Conservation (phyloP, 2,329 filamentous ascomycete genomes). For the Sphaceloma murrayae region DNA sequence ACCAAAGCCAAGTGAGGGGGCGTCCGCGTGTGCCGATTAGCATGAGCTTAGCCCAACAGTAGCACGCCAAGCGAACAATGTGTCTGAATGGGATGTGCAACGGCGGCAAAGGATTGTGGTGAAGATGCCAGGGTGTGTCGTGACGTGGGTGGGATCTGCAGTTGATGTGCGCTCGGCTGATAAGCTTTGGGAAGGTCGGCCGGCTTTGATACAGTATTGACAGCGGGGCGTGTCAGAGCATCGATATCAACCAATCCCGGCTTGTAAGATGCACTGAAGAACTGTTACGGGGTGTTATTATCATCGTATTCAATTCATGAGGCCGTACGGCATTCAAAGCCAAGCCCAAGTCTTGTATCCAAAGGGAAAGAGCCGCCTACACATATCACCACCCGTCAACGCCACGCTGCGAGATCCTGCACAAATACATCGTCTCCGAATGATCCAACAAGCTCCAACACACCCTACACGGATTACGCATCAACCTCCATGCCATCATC, state of each 20-base stretch:
- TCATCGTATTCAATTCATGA: conserved; percentile 10
- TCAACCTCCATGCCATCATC: conserved; percentile 11
- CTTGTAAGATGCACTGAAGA: not conserved
- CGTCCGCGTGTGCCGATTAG: not conserved
- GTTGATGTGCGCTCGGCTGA: conserved; percentile 8
- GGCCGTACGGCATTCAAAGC: not conserved
- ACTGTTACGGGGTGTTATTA: too few relatives aligned
- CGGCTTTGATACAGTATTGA: conserved; percentile 11
- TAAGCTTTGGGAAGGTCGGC: conserved; percentile 12
- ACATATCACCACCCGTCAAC: not conserved
- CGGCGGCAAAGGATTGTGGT: not conserved
- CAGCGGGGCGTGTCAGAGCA: not conserved
- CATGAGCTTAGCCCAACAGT: not conserved
- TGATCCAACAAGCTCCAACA: not conserved
- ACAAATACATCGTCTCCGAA: not conserved
- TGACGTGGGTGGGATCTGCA: conserved; percentile 9
- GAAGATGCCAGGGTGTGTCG: not conserved
- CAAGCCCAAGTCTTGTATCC: not conserved
- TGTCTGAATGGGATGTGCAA: not conserved
- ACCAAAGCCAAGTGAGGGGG: conserved; percentile 6
- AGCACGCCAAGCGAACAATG: not conserved
- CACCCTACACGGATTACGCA: not conserved
- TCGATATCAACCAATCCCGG: conserved; percentile 4
- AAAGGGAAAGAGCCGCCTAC: conserved; percentile 2
- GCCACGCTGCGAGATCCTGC: conserved; percentile 1